Conservation (phyloP, 495 filamentous ascomycete genomes). For the Podospora pseudopauciseta region DNA sequence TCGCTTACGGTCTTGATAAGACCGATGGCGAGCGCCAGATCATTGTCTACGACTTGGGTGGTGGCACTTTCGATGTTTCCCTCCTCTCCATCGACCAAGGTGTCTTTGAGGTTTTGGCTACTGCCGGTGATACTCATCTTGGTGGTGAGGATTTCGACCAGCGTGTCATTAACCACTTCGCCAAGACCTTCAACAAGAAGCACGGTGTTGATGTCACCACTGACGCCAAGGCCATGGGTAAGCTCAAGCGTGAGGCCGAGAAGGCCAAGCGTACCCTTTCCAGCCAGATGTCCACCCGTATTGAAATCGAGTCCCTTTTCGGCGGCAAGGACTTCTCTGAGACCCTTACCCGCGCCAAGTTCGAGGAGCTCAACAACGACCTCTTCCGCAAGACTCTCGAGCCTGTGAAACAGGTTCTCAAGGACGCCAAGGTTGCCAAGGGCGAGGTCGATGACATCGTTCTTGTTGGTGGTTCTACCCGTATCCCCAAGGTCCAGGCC, state of each 20-base stretch:
- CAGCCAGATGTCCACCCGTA: conserved; percentile 94
- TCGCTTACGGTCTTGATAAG: conserved; percentile 87
- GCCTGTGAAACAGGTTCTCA: conserved; percentile 95
- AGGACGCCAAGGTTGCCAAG: conserved; percentile 90
- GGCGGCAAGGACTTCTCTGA: conserved; percentile 97
- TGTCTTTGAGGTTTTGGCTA: conserved; percentile 96
- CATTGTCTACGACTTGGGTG: conserved; percentile 97
- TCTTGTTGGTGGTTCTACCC: conserved; percentile 86
- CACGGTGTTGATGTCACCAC: conserved; percentile 87
- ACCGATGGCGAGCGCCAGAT: conserved; percentile 82
- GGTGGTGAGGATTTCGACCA: conserved; percentile 99
- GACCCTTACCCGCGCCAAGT: conserved; percentile 97
- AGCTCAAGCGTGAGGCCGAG: conserved; percentile 99
- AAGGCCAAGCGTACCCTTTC: conserved; percentile 99
- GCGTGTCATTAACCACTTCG: conserved; percentile 93
- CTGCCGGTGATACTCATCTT: conserved; percentile 98
- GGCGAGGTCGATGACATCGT: conserved; percentile 82
- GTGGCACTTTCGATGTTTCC: conserved; percentile 99
- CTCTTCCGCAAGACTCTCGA: conserved; percentile 99
- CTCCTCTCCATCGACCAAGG: conserved; percentile 95
- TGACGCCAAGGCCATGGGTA: conserved; percentile 98
- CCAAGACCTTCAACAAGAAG: conserved; percentile 99
- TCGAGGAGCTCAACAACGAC: conserved; percentile 98
- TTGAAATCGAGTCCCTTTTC: conserved; percentile 98
- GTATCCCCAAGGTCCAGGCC: conserved; percentile 94